Conservation (phyloP, 2,329 filamentous ascomycete genomes). For the Sphaerulina populicola region DNA sequence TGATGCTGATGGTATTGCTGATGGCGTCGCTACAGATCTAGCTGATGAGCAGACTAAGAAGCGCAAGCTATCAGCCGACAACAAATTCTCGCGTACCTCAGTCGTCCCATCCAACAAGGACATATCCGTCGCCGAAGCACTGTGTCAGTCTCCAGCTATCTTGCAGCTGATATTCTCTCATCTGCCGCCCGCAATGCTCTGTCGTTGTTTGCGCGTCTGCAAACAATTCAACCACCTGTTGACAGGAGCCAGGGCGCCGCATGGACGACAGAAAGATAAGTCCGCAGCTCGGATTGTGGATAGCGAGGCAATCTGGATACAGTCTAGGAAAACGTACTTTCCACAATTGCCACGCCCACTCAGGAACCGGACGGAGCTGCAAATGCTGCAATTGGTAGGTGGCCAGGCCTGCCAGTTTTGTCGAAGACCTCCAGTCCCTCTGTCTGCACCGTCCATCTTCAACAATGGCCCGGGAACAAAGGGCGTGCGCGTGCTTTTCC, state of each 20-base stretch:
- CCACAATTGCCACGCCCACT: constrained; percentile 63
- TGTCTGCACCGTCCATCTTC: constrained; percentile 39
- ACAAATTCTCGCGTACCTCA: no score
- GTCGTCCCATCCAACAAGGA: no score
- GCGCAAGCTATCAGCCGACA: constrained; percentile 13
- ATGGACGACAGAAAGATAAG: constrained; percentile 11
- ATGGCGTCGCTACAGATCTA: constrained; percentile 6
- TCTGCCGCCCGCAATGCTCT: constrained; percentile 30
- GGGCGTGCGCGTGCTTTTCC: constrained; percentile 59
- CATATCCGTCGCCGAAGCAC: neutral
- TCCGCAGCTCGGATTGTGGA: constrained; percentile 35
- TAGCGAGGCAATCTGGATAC: constrained; percentile 62
- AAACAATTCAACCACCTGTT: constrained; percentile 27
- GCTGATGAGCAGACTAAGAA: constrained; percentile 20
- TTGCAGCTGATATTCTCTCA: constrained; percentile 31
- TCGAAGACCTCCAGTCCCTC: constrained; percentile 35
- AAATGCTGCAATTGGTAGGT: constrained; percentile 67
- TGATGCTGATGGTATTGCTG: constrained; percentile 13
- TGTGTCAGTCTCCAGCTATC: constrained; percentile 20
- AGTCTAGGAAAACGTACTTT: constrained; percentile 57
- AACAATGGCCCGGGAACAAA: constrained; percentile 54
- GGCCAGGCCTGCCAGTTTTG: constrained; percentile 61
- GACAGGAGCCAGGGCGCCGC: constrained; percentile 18
- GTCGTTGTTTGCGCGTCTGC: constrained; percentile 28
- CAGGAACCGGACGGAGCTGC: constrained; percentile 55